Percentiles rank a stretch among this genome's conserved stretches.
Evolutionary conservation across 2,329 filamentous ascomycete species (phyloP).

Genomic region (Juglanconis sp.): DNA sequence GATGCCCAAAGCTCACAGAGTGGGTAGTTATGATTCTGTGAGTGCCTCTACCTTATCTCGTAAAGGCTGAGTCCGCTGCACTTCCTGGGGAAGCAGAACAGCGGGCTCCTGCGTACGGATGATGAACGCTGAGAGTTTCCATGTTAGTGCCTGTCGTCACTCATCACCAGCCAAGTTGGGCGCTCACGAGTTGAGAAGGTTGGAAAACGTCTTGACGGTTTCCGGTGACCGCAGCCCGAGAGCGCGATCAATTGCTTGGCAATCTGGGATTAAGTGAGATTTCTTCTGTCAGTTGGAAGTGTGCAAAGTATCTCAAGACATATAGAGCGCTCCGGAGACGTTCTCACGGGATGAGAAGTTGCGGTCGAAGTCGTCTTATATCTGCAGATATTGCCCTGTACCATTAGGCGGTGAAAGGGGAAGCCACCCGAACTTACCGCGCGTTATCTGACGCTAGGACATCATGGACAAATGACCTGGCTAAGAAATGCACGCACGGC

Average conservation of each 20-base stretch:
- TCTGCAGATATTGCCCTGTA: not conserved
- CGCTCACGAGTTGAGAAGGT: constrained; percentile 91
- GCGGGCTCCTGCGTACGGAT: constrained; percentile 95
- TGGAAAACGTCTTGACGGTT: constrained; percentile 95
- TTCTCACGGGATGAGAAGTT: not conserved
- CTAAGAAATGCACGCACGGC: not conserved
- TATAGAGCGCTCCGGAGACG: not conserved
- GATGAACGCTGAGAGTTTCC: constrained; percentile 65
- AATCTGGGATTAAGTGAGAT: not conserved
- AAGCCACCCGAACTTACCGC: not conserved
- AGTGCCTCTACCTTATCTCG: constrained; percentile 45
- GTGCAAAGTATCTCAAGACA: not conserved
- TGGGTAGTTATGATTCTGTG: constrained; percentile 1
- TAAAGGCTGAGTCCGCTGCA: constrained; percentile 66
- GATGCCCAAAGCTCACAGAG: constrained; percentile 31
- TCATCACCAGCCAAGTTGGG: constrained; percentile 2
- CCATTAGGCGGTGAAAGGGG: not conserved
- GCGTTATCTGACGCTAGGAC: not conserved
- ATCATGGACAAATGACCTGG: not conserved
- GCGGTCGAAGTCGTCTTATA: not conserved
- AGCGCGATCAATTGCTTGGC: constrained; percentile 49
- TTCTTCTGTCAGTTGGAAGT: not conserved
- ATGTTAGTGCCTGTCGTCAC: constrained; percentile 25
- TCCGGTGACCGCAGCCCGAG: constrained; percentile 55
- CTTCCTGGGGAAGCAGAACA: constrained; percentile 85